phyloP scores from a whole-genome alignment of 805 yeast genomes.

The Candida ascalaphidarum region DNA sequence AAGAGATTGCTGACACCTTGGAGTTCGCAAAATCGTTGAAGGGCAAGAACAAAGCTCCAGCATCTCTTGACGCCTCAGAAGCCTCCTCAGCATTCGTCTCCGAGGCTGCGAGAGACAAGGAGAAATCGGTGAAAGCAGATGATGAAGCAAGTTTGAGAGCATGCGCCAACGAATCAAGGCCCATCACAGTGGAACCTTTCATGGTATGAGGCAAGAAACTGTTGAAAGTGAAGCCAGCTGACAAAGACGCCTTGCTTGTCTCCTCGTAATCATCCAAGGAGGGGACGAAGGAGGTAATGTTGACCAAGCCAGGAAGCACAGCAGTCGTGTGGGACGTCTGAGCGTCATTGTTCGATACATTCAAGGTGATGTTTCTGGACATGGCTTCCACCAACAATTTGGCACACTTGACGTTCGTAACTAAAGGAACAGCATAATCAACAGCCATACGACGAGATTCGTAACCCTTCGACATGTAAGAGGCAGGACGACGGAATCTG shows the following conservation, averaged over 20 bases:
- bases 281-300: slow-evolving; percentile 74
- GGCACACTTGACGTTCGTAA: slow-evolving; percentile 96
- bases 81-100: slow-evolving; percentile 56
- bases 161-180: slow-evolving; percentile 53
- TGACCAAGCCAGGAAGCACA: slow-evolving; percentile 79
- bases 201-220: slow-evolving; percentile 69
- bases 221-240: slow-evolving; percentile 83
- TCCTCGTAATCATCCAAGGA: slow-evolving; percentile 59
- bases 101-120: slow-evolving; percentile 78
- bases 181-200: slow-evolving; percentile 56
- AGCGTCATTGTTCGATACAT: slow-evolving; percentile 70
- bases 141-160: slow-evolving; percentile 51
- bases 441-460: slow-evolving; percentile 99
- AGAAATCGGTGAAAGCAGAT: slow-evolving; percentile 71
- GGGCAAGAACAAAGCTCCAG: slow-evolving; percentile 77
- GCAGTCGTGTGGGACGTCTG: slow-evolving; percentile 85
- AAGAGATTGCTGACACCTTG: slow-evolving; percentile 70
- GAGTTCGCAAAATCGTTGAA: slow-evolving; percentile 61
- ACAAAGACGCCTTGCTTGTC: slow-evolving; percentile 62
- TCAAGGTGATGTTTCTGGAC: slow-evolving; percentile 58
- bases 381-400: slow-evolving; percentile 93
- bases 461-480: slow-evolving; percentile 95
- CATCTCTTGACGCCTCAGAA: slow-evolving; percentile 51
- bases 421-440: slow-evolving; percentile 95
- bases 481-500: slow-evolving; percentile 97